A percentile compares a stretch with the other conserved stretches of the same genome.
These are phyloP conservation scores for Colletotrichum nymphaeae DNA, from an alignment of 2,329 filamentous ascomycete genomes.

Conservation along the genomic window DNA sequence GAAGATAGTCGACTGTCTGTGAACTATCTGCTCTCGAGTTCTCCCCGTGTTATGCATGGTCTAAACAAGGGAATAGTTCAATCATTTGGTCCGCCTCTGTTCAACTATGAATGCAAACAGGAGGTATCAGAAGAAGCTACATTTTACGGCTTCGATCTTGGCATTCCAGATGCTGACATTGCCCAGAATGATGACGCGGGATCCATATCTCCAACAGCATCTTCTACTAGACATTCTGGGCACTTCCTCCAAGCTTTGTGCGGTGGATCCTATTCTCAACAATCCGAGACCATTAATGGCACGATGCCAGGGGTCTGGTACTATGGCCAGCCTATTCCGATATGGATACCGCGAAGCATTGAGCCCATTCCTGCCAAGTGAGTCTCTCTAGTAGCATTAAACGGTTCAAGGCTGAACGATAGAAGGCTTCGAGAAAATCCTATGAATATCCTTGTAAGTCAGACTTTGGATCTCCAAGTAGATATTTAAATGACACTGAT, in stretches of 20 bases:
- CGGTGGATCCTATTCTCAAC: neutral
- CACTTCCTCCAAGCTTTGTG: neutral
- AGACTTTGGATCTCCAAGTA: neutral
- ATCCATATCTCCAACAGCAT: slow-evolving; percentile 64
- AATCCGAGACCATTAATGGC: no score
- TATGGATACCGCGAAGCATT: slow-evolving; percentile 63
- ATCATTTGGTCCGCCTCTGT: slow-evolving; percentile 39
- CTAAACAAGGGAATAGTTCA: slow-evolving; percentile 38
- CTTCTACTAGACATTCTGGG: no score
- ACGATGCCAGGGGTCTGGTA: slow-evolving; percentile 62
- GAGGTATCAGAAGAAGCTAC: slow-evolving; percentile 48
- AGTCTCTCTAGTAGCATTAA: slow-evolving; percentile 27
- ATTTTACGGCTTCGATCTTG: slow-evolving; percentile 78
- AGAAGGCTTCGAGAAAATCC: slow-evolving; percentile 73
- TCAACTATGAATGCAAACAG: slow-evolving; percentile 7
- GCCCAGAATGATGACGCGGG: slow-evolving; percentile 77
- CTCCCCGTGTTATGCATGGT: slow-evolving; percentile 48
- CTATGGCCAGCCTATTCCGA: slow-evolving; percentile 75
- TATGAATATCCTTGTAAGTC: slow-evolving; percentile 77
- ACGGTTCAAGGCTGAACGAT: slow-evolving; percentile 50
- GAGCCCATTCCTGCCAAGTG: slow-evolving; percentile 59
- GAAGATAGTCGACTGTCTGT: slow-evolving; percentile 66
- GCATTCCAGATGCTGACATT: slow-evolving; percentile 76
- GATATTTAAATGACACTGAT: neutral
- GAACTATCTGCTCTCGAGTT: slow-evolving; percentile 70